Percentiles rank a stretch among this genome's conserved stretches.
Evolutionary conservation across 495 filamentous ascomycete genomes (phyloP).

Genomic region (Hypoxylon lenormandii): DNA sequence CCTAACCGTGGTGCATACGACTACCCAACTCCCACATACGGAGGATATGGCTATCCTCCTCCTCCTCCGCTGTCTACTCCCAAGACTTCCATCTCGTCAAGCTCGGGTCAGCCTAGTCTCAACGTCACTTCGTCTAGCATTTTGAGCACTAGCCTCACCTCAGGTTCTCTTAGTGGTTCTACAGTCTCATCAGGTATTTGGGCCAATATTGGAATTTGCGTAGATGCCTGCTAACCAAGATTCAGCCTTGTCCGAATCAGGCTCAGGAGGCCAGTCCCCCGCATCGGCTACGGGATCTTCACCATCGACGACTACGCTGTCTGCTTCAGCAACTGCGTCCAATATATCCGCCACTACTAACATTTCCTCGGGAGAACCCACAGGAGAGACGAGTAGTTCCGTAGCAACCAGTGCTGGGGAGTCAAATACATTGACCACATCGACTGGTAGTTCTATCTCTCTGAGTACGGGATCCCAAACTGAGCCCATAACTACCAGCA

Average conservation of each 20-base stretch:
- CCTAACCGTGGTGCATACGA: slow-evolving; percentile 52
- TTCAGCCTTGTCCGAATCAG: slow-evolving; percentile 22
- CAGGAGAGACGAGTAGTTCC: slow-evolving; percentile 20
- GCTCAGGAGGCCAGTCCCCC: slow-evolving; percentile 12
- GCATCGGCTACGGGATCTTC: slow-evolving; percentile 21
- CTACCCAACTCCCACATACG: slow-evolving; percentile 56
- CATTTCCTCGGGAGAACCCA: slow-evolving; percentile 17
- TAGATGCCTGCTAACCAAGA: slow-evolving; percentile 12
- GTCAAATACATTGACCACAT: slow-evolving; percentile 12
- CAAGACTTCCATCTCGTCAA: slow-evolving; percentile 20
- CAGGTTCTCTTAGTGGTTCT: slow-evolving; percentile 7
- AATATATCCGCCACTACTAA: slow-evolving; percentile 6
- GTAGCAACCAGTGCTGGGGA: slow-evolving; percentile 1
- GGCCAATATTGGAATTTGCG: not conserved
- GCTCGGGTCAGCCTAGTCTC: slow-evolving; percentile 11
- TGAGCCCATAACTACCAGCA: not conserved
- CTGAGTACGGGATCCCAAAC: not conserved
- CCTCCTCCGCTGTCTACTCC: slow-evolving; percentile 48
- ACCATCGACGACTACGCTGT: slow-evolving; percentile 9
- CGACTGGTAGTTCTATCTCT: slow-evolving; percentile 1
- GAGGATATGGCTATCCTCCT: slow-evolving; percentile 57
- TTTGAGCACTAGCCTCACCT: slow-evolving; percentile 2
- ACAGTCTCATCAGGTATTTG: slow-evolving; percentile 17
- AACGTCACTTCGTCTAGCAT: slow-evolving; percentile 7
- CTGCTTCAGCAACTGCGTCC: slow-evolving; percentile 9